These are phyloP conservation scores for Chaetomiaceae sp. DNA, from an alignment of 2,329 filamentous ascomycete genomes.

Conservation along the genomic window DNA sequence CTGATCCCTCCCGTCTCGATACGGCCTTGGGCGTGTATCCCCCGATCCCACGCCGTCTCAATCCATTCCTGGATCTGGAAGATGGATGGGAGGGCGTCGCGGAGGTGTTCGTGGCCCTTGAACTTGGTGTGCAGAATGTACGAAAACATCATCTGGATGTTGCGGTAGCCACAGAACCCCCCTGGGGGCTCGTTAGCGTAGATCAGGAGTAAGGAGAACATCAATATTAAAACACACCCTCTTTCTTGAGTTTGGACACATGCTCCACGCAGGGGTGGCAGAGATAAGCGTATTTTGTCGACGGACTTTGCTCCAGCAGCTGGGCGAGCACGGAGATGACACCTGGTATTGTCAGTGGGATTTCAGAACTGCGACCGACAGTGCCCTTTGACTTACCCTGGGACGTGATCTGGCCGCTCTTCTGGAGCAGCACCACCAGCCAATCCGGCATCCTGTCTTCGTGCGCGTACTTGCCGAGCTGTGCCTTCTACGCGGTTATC, in stretches of 20 bases:
- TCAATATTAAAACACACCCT: too few relatives aligned
- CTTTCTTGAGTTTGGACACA: slow-evolving; percentile 73
- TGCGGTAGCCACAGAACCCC: slow-evolving; percentile 91
- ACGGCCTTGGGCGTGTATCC: slow-evolving; percentile 70
- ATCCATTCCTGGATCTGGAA: slow-evolving; percentile 82
- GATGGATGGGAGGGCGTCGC: slow-evolving; percentile 64
- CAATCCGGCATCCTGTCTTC: slow-evolving; percentile 71
- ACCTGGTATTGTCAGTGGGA: slow-evolving; percentile 43
- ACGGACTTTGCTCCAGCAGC: slow-evolving; percentile 60
- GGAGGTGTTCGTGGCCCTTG: slow-evolving; percentile 57
- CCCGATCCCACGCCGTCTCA: slow-evolving; percentile 81
- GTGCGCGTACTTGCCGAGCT: slow-evolving; percentile 67
- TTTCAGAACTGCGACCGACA: too few relatives aligned
- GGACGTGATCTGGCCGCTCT: slow-evolving; percentile 52
- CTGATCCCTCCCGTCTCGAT: slow-evolving; percentile 81
- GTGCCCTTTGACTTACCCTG: slow-evolving; percentile 39
- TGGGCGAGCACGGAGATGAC: slow-evolving; percentile 60
- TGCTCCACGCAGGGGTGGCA: slow-evolving; percentile 74
- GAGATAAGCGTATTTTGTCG: slow-evolving; percentile 68
- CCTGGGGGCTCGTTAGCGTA: slow-evolving; percentile 41
- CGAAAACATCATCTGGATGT: slow-evolving; percentile 86
- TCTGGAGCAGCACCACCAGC: slow-evolving; percentile 59
- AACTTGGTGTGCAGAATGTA: slow-evolving; percentile 62
- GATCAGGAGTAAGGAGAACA: background rate
- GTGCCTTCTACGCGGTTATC: slow-evolving; percentile 40